Conservation (phyloP, 108 stramenopile species). For the Cylindrotheca fusiformis region DNA sequence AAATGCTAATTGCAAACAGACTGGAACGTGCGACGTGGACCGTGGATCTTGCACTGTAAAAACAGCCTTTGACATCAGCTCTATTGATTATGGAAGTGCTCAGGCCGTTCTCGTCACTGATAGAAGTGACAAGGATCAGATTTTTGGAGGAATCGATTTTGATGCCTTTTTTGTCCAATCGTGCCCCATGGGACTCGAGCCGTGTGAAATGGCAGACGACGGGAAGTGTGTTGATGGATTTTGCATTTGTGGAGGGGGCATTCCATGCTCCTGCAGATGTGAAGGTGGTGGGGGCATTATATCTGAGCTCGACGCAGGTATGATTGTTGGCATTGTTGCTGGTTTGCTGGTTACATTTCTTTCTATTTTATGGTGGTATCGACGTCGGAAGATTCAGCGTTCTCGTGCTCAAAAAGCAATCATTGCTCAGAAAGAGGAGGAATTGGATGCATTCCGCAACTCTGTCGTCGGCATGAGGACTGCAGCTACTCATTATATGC, state of each 20-base stretch:
- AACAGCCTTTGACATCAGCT: not conserved
- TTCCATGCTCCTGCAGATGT: conserved; percentile 6
- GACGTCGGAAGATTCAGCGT: conserved; percentile 7
- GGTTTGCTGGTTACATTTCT: not conserved
- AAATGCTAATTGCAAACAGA: not conserved
- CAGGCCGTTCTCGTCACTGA: conserved; percentile 1
- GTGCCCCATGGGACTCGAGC: not conserved
- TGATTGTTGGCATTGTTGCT: not conserved
- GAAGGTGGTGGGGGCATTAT: conserved; percentile 4
- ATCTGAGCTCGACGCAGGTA: not conserved
- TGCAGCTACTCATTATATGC: conserved; percentile 2
- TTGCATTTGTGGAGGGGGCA: conserved; percentile 3
- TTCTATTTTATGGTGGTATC: conserved; percentile 6
- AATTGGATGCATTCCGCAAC: conserved; percentile 12
- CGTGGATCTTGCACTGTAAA: conserved; percentile 1
- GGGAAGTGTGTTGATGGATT: conserved; percentile 5
- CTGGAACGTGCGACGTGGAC: not conserved
- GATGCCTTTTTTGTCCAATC: conserved; percentile 3
- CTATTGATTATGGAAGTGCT: not conserved
- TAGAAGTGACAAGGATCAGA: not conserved
- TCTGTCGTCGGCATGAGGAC: conserved; percentile 21
- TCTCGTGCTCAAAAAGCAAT: conserved; percentile 6
- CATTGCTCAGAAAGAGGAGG: conserved; percentile 6
- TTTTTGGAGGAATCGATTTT: conserved; percentile 3
- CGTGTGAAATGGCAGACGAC: not conserved